Conservation (phyloP, 148 eudicot genomes). For the Silene latifolia region DNA sequence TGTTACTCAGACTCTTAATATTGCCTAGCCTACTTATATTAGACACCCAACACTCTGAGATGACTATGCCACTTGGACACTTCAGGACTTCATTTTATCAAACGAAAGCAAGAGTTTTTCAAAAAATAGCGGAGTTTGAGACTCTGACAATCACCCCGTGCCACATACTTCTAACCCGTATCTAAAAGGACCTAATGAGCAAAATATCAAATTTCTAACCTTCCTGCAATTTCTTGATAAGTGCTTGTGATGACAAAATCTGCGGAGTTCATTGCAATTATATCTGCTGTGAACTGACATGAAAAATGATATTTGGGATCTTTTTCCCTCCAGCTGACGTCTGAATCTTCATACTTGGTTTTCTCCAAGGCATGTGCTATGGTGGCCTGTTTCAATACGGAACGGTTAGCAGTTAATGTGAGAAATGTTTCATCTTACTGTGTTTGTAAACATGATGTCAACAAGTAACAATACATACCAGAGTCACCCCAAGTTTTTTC, state of each 20-base stretch:
- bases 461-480: slow-evolving; percentile 39
- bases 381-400: slow-evolving; percentile 50
- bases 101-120: background rate
- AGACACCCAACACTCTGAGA: background rate
- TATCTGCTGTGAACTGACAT: slow-evolving; percentile 91
- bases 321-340: slow-evolving; percentile 76
- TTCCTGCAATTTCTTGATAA: slow-evolving; percentile 96
- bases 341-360: slow-evolving; percentile 96
- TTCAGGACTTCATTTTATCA: background rate
- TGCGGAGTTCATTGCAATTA: slow-evolving; percentile 86
- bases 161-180: background rate
- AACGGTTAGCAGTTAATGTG: slow-evolving; percentile 9
- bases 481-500: slow-evolving; percentile 76
- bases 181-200: background rate
- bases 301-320: slow-evolving; percentile 90
- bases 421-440: background rate
- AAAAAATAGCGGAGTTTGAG: background rate
- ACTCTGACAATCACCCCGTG: background rate
- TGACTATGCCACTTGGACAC: background rate
- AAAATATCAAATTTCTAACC: slow-evolving; percentile 36
- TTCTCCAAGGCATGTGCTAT: slow-evolving; percentile 98
- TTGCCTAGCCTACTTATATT: background rate
- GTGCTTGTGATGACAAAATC: slow-evolving; percentile 97
- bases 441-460: background rate
- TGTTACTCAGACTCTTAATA: too few species aligned